Conservation (phyloP, 176 grass and related monocot species). For the Rhynchospora tenuis region DNA sequence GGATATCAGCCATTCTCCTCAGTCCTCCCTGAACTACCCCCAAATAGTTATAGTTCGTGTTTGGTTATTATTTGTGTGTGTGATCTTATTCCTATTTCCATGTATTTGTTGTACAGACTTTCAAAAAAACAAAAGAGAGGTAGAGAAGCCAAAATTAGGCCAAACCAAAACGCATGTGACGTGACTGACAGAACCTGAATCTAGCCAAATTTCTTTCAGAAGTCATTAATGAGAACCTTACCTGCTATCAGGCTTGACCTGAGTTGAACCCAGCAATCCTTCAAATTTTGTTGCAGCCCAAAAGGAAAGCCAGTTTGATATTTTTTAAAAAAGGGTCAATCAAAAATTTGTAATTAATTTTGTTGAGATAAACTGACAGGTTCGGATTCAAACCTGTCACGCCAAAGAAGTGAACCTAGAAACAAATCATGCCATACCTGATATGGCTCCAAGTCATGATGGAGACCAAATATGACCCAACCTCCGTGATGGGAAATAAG, state of each 20-base stretch:
- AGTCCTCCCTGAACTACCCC: not conserved
- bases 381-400: not conserved
- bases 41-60: not conserved
- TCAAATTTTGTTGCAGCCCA: not conserved
- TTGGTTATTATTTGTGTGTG: not conserved
- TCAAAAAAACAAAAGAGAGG: too few relatives aligned
- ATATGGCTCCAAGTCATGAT: not conserved
- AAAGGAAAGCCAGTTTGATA: not conserved
- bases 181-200: not conserved
- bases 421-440: not conserved
- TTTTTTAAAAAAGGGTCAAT: too few relatives aligned
- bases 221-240: not conserved
- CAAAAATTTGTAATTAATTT: not conserved
- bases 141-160: not conserved
- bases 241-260: not conserved
- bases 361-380: not conserved
- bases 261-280: not conserved
- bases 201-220: not conserved
- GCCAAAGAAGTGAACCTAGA: not conserved
- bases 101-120: too few relatives aligned
- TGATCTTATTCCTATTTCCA: too few relatives aligned
- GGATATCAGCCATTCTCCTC: too few relatives aligned
- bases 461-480: not conserved
- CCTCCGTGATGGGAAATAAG: not conserved
- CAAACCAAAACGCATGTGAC: not conserved